A percentile compares a stretch with the other conserved stretches of the same genome.
Conservation (phyloP, 768 basidiomycete species). For the Pisolithus marmoratus region DNA sequence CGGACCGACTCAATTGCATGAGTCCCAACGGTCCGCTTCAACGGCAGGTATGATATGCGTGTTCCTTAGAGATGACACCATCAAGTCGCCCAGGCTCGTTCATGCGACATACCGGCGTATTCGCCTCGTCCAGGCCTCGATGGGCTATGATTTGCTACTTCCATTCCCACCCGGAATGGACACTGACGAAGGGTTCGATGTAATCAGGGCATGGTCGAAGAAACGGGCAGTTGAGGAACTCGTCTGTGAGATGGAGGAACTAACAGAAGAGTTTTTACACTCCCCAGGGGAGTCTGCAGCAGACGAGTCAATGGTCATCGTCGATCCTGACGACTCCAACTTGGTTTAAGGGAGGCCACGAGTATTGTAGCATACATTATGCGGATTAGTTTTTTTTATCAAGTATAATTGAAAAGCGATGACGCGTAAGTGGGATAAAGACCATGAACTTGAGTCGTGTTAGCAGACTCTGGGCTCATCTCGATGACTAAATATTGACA, state of each 20-base stretch:
- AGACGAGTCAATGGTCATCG: constrained; percentile 6
- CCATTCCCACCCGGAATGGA: constrained; percentile 35
- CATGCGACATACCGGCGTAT: constrained; percentile 56
- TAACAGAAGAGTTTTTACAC: constrained; percentile 57
- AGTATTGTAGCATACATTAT: no score
- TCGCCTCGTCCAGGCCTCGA: constrained; percentile 52
- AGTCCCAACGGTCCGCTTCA: background rate
- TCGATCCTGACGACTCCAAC: constrained; percentile 5
- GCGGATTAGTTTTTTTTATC: no score
- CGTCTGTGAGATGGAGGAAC: constrained; percentile 46
- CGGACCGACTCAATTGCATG: constrained; percentile 41
- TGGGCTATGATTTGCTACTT: constrained; percentile 58
- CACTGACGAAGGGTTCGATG: background rate
- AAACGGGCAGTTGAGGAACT: constrained; percentile 48
- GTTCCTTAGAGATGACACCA: constrained; percentile 32
- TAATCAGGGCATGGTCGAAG: constrained; percentile 44
- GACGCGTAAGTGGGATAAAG: no score
- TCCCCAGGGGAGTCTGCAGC: constrained; percentile 20
- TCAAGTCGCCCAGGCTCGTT: constrained; percentile 49
- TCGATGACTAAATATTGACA: no score
- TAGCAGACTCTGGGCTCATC: no score
- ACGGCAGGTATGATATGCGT: background rate
- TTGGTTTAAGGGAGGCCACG: background rate
- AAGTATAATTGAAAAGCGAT: no score
- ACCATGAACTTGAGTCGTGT: no score